A percentile compares a stretch with the other conserved stretches of the same genome.
Conservation (phyloP, 441 rosid genomes). For the Bruguiera hainesii region DNA sequence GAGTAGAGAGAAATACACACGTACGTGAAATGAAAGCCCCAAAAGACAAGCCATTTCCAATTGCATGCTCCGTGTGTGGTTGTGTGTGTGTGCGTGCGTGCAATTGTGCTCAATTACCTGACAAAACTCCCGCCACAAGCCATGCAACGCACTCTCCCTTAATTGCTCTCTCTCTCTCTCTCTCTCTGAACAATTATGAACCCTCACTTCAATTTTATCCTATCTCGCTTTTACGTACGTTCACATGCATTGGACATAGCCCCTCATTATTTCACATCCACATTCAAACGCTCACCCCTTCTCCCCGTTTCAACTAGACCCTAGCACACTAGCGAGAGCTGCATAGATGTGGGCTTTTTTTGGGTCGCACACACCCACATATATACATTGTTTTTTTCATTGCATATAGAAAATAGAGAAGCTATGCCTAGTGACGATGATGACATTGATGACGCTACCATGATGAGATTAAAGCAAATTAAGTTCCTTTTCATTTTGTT, state of each 20-base stretch:
- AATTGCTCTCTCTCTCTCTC: conserved; percentile 9
- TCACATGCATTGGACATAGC: conserved; percentile 54
- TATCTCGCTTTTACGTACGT: background rate
- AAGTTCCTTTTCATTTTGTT: background rate
- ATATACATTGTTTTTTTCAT: too few relatives aligned
- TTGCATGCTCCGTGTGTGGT: too few relatives aligned
- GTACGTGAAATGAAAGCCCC: too few relatives aligned
- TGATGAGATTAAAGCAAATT: conserved; percentile 40
- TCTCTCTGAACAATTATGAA: conserved; percentile 24
- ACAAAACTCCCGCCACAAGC: conserved; percentile 36
- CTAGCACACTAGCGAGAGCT: background rate
- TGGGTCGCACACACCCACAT: too few relatives aligned
- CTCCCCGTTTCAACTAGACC: conserved; percentile 10
- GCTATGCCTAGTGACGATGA: conserved; percentile 29
- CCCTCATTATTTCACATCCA: conserved; percentile 61
- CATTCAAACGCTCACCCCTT: conserved; percentile 34
- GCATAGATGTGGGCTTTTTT: too few relatives aligned
- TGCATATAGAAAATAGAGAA: too few relatives aligned
- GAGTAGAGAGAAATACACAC: too few relatives aligned
- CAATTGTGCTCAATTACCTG: conserved; percentile 22
- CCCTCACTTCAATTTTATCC: conserved; percentile 8
- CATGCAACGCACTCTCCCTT: conserved; percentile 40
- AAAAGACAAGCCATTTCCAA: too few relatives aligned
- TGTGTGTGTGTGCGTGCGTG: background rate
- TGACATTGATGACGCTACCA: conserved; percentile 48